A percentile compares a stretch with the other conserved stretches of the same genome.
Evolutionary conservation across 2,329 filamentous ascomycete species (phyloP).

Genomic region (Neonectria coccinea): DNA sequence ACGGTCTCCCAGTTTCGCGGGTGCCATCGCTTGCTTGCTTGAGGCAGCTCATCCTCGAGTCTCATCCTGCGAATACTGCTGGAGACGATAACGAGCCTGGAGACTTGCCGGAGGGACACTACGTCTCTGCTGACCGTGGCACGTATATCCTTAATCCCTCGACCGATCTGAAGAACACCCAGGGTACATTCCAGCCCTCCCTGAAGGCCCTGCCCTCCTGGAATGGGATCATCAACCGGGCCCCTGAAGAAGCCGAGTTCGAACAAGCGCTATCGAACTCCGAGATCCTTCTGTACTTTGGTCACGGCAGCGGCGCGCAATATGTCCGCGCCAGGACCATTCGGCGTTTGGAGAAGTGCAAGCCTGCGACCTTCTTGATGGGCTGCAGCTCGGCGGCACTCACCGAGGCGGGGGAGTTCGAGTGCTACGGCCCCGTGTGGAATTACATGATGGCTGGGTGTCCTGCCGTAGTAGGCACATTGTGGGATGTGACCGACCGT

Average conservation of each 20-base stretch:
- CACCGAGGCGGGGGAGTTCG: slow-evolving; percentile 83
- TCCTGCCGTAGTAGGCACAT: slow-evolving; percentile 88
- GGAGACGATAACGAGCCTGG: slow-evolving; percentile 16
- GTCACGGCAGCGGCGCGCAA: slow-evolving; percentile 93
- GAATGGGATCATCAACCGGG: slow-evolving; percentile 74
- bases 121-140: slow-evolving; percentile 67
- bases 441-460: slow-evolving; percentile 91
- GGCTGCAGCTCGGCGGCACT: slow-evolving; percentile 91
- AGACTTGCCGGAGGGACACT: slow-evolving; percentile 57
- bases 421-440: slow-evolving; percentile 89
- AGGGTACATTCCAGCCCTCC: slow-evolving; percentile 75
- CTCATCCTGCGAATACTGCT: slow-evolving; percentile 34
- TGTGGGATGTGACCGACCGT: slow-evolving; percentile 98
- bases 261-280: slow-evolving; percentile 72
- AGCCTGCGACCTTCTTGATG: slow-evolving; percentile 87
- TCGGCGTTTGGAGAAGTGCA: slow-evolving; percentile 79
- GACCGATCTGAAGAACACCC: slow-evolving; percentile 83
- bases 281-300: slow-evolving; percentile 90
- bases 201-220: slow-evolving; percentile 77
- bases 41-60: slow-evolving; percentile 76
- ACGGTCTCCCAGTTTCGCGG: slow-evolving; percentile 82
- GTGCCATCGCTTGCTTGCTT: slow-evolving; percentile 89
- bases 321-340: slow-evolving; percentile 90
- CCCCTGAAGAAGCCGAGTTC: slow-evolving; percentile 84
- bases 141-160: slow-evolving; percentile 92